Conservation (phyloP, 768 basidiomycete genomes). For the Pulveroboletus sp. region DNA sequence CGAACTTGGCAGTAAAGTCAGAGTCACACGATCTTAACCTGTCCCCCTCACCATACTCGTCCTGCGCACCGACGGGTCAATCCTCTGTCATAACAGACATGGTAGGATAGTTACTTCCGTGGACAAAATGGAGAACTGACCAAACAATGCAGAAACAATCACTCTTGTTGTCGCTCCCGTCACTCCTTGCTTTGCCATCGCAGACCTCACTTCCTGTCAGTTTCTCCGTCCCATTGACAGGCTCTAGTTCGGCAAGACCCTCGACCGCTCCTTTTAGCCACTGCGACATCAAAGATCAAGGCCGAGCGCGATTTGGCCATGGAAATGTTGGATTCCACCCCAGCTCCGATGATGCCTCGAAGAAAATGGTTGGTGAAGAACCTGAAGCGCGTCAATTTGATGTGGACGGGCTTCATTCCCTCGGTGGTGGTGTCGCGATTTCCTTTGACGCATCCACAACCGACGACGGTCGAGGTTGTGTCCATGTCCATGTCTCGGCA, state of each 20-base stretch:
- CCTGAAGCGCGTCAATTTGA: slow-evolving; percentile 54
- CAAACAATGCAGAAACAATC: slow-evolving; percentile 47
- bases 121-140: slow-evolving; percentile 13
- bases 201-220: slow-evolving; percentile 53
- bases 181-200: slow-evolving; percentile 65
- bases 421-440: slow-evolving; percentile 63
- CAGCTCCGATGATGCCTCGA: slow-evolving; percentile 37
- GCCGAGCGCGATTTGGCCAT: slow-evolving; percentile 45
- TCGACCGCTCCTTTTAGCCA: slow-evolving; percentile 44
- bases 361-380: slow-evolving; percentile 31
- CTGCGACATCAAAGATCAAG: slow-evolving; percentile 50
- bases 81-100: slow-evolving; percentile 69
- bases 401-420: slow-evolving; percentile 40
- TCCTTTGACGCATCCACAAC: slow-evolving; percentile 66
- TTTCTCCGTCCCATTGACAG: slow-evolving; percentile 52
- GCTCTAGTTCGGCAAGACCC: slow-evolving; percentile 33
- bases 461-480: slow-evolving; percentile 70
- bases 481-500: slow-evolving; percentile 65
- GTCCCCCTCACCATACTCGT: slow-evolving; percentile 41
- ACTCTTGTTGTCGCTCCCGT: slow-evolving; percentile 73
- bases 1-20: slow-evolving; percentile 46
- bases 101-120: slow-evolving; percentile 40
- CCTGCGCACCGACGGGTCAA: slow-evolving; percentile 36
- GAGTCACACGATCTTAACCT: slow-evolving; percentile 56
- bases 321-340: slow-evolving; percentile 46